A percentile compares a stretch with the other conserved stretches of the same genome.
Conservation (phyloP, 2,329 filamentous ascomycete species). For the Knufia fluminis region DNA sequence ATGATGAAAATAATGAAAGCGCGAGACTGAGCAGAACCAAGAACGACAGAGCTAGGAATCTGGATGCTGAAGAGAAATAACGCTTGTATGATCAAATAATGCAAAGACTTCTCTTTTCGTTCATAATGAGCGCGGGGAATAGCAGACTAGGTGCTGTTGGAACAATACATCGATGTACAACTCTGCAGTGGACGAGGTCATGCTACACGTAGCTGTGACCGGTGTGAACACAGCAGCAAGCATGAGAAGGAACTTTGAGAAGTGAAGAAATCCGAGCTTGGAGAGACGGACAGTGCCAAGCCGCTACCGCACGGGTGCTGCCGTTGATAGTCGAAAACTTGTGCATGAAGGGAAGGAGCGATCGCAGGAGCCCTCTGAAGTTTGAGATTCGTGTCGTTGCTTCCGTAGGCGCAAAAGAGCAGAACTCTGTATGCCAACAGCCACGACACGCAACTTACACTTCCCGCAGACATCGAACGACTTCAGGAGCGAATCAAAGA, state of each 20-base stretch:
- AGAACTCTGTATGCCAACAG: not conserved
- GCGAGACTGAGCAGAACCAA: not conserved
- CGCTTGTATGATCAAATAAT: not conserved
- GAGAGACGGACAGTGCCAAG: not conserved
- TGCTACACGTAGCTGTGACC: too few species aligned
- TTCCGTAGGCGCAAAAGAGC: not conserved
- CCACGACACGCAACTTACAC: not conserved
- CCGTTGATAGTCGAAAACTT: constrained; percentile 1
- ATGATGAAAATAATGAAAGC: constrained; percentile 20
- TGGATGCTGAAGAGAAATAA: not conserved
- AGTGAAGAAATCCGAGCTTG: too few species aligned
- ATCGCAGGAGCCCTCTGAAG: not conserved
- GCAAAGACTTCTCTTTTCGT: not conserved
- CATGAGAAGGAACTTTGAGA: not conserved
- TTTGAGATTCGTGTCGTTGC: not conserved
- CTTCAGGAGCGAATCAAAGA: too few species aligned
- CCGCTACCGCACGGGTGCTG: not conserved
- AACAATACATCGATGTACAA: not conserved
- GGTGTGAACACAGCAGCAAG: not conserved
- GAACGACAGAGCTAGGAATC: not conserved
- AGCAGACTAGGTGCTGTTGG: too few species aligned
- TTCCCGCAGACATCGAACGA: too few species aligned
- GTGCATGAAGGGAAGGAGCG: not conserved
- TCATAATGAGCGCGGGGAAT: not conserved
- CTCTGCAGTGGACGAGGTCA: too few species aligned